These are phyloP conservation scores for Phycomyces nitens DNA, from an alignment of 192 early-diverging fungal species.

Conservation along the genomic window DNA sequence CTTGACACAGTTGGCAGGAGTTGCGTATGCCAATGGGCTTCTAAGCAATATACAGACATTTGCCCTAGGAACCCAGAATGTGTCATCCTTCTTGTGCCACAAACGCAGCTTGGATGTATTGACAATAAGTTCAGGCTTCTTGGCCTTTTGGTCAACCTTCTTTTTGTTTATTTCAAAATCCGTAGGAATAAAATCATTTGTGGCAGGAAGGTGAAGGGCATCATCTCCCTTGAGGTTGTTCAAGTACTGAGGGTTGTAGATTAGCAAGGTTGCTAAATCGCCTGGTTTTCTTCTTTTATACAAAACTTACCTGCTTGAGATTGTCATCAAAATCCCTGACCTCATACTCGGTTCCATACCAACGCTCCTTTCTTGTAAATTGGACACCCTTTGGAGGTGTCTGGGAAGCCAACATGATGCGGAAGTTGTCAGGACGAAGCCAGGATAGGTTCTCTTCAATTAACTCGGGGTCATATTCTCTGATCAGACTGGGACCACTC, in stretches of 20 bases:
- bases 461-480: conserved; percentile 60
- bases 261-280: not conserved
- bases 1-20: conserved; percentile 68
- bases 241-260: conserved; percentile 37
- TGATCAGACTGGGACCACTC: conserved; percentile 64
- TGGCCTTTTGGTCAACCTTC: conserved; percentile 24
- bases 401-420: conserved; percentile 45
- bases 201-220: conserved; percentile 62
- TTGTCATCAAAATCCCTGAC: conserved; percentile 53
- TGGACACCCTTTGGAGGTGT: conserved; percentile 40
- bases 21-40: conserved; percentile 75
- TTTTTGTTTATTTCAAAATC: conserved; percentile 66
- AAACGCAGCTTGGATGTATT: conserved; percentile 61
- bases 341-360: conserved; percentile 82
- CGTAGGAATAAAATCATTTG: conserved; percentile 84
- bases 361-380: conserved; percentile 60
- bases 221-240: conserved; percentile 42
- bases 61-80: conserved; percentile 87
- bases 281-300: not conserved
- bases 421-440: conserved; percentile 66
- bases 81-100: conserved; percentile 96
- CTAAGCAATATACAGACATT: conserved; percentile 67
- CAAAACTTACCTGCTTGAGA: conserved; percentile 45
- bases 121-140: conserved; percentile 51
- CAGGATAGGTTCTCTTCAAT: conserved; percentile 63